Evolutionary conservation across 169 alveolate genomes (phyloP).

Genomic region (Plasmodium vinckei): DNA sequence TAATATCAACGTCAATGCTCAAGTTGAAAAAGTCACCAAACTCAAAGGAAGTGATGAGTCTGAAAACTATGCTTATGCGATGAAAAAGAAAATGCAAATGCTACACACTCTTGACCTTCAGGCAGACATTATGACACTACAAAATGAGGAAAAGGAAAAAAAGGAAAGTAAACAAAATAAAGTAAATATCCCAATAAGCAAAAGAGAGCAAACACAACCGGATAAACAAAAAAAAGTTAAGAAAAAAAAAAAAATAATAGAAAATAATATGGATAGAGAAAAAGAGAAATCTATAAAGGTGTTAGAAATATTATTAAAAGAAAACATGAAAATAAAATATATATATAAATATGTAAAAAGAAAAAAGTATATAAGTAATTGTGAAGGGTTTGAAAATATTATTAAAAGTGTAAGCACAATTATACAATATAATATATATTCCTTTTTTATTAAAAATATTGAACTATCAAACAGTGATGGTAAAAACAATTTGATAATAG

Average conservation of each 20-base stretch:
- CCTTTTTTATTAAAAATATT: conserved; percentile 59
- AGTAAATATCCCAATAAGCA: neutral
- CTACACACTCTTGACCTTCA: too few relatives aligned
- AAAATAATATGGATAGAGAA: neutral
- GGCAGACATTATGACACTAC: too few relatives aligned
- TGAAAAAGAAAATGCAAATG: neutral
- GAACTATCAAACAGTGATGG: conserved; percentile 11
- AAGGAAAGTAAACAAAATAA: neutral
- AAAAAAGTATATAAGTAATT: neutral
- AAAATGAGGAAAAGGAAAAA: neutral
- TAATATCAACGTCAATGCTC: too few relatives aligned
- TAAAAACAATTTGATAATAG: conserved; percentile 7
- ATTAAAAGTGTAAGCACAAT: conserved; percentile 54
- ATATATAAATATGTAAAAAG: conserved; percentile 11
- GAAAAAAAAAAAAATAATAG: neutral
- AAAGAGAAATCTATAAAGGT: neutral
- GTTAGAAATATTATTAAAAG: neutral
- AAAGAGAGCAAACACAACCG: neutral
- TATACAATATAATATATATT: conserved; percentile 17
- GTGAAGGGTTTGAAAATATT: conserved; percentile 15
- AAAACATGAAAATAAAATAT: neutral
- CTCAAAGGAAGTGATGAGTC: too few relatives aligned
- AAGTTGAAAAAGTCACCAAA: too few relatives aligned
- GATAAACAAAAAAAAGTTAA: neutral
- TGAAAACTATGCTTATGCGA: neutral